Conservation (phyloP, 148 eudicot species). For the Rhododendron molle region DNA sequence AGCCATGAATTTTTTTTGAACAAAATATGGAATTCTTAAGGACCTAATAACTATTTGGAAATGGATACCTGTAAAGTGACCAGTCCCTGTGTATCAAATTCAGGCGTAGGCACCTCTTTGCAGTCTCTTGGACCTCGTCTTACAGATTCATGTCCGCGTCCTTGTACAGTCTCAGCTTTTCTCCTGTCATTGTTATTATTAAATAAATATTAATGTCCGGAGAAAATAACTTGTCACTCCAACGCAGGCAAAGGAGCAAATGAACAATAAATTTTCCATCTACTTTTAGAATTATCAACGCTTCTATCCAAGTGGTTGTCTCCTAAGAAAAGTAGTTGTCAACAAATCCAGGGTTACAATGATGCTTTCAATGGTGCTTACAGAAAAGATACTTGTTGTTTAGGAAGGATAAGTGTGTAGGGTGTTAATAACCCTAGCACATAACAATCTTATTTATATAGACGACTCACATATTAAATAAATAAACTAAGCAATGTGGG, state of each 20-base stretch:
- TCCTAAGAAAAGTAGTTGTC: neutral
- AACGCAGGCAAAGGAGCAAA: neutral
- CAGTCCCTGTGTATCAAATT: constrained; percentile 32
- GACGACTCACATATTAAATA: no score
- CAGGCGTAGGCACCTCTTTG: constrained; percentile 36
- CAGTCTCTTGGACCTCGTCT: constrained; percentile 38
- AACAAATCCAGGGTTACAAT: neutral
- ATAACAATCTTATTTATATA: no score
- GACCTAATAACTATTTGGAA: neutral
- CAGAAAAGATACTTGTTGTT: neutral
- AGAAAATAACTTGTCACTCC: neutral
- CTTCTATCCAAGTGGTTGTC: neutral
- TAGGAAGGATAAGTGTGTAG: no score
- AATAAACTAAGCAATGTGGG: no score
- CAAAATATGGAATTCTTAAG: neutral
- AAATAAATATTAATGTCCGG: neutral
- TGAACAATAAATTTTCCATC: neutral
- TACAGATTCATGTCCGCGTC: constrained; percentile 50
- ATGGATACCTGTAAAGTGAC: constrained; percentile 24
- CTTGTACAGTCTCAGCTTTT: constrained; percentile 59
- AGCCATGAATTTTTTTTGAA: neutral
- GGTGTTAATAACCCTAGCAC: no score
- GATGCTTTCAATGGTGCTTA: neutral
- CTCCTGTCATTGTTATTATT: constrained; percentile 27
- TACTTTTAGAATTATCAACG: neutral